phyloP scores from a whole-genome alignment of 371 early-diverging fungal genomes.

The Rhizopus stolonifer region DNA sequence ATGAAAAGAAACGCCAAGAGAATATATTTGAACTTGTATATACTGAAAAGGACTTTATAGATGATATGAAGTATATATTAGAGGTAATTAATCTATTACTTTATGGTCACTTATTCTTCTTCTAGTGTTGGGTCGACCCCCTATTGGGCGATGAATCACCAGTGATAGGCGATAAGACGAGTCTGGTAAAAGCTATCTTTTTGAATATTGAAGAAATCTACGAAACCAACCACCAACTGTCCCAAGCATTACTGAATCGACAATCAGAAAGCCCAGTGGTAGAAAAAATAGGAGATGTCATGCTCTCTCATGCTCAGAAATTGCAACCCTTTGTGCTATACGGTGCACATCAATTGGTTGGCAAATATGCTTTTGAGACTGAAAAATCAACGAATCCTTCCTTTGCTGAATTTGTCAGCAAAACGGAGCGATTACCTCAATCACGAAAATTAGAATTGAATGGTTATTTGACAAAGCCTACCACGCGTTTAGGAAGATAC shows the following conservation, averaged over 20 bases:
- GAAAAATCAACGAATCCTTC: slow-evolving; percentile 68
- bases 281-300: slow-evolving; percentile 83
- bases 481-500: slow-evolving; percentile 88
- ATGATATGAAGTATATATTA: slow-evolving; percentile 59
- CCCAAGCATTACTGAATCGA: slow-evolving; percentile 62
- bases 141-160: slow-evolving; percentile 61
- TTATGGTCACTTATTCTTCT: slow-evolving; percentile 1
- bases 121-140: slow-evolving; percentile 73
- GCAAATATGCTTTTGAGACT: slow-evolving; percentile 78
- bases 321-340: slow-evolving; percentile 86
- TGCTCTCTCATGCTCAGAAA: slow-evolving; percentile 67
- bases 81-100: too few relatives aligned
- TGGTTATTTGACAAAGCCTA: slow-evolving; percentile 82
- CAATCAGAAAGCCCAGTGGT: slow-evolving; percentile 74
- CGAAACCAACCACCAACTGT: slow-evolving; percentile 67
- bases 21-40: slow-evolving; percentile 91
- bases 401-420: slow-evolving; percentile 76
- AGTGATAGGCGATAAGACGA: slow-evolving; percentile 48
- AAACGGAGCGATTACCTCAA: slow-evolving; percentile 72
- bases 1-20: slow-evolving; percentile 90
- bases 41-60: slow-evolving; percentile 90
- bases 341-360: slow-evolving; percentile 85
- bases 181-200: slow-evolving; percentile 78
- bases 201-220: slow-evolving; percentile 78
- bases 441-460: slow-evolving; percentile 80